Conservation (phyloP, 768 basidiomycete genomes). For the Calocera cornea region DNA sequence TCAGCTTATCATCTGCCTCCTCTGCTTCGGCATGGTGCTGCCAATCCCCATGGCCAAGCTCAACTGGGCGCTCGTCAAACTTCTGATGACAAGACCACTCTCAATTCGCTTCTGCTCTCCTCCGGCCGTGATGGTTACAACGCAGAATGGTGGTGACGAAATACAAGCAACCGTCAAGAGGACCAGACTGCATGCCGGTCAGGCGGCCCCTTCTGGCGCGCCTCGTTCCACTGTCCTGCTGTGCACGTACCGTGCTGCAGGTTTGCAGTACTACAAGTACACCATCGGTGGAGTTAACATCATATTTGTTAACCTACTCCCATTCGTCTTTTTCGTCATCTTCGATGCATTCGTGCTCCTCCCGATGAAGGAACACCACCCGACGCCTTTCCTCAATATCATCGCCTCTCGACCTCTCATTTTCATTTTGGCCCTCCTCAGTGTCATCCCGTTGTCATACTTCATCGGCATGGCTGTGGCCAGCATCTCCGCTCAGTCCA, state of each 20-base stretch:
- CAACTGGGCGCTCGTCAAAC: constrained; percentile 83
- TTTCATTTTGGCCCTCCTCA: constrained; percentile 70
- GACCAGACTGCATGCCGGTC: constrained; percentile 68
- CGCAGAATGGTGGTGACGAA: constrained; percentile 8
- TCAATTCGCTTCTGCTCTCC: constrained; percentile 87
- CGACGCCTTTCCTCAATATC: constrained; percentile 51
- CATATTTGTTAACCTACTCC: constrained; percentile 87
- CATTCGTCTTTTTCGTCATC: constrained; percentile 90
- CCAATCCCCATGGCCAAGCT: constrained; percentile 98
- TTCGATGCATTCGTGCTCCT: constrained; percentile 79
- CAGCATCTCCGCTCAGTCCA: constrained; percentile 94
- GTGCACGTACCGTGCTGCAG: constrained; percentile 86
- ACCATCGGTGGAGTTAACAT: constrained; percentile 98
- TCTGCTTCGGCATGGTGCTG: constrained; percentile 92
- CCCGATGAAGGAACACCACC: constrained; percentile 48
- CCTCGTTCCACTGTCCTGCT: constrained; percentile 77
- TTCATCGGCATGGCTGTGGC: constrained; percentile 99
- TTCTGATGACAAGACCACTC: constrained; percentile 65
- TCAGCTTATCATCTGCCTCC: constrained; percentile 70
- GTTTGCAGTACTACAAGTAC: constrained; percentile 94
- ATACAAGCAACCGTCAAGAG: constrained; percentile 41
- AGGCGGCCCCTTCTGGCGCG: constrained; percentile 72
- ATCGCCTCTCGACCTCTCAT: constrained; percentile 64
- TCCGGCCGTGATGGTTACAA: constrained; percentile 44
- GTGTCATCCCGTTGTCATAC: constrained; percentile 93